phyloP scores from a whole-genome alignment of 208 protist species.

The Trypanosomatidae sp. region DNA sequence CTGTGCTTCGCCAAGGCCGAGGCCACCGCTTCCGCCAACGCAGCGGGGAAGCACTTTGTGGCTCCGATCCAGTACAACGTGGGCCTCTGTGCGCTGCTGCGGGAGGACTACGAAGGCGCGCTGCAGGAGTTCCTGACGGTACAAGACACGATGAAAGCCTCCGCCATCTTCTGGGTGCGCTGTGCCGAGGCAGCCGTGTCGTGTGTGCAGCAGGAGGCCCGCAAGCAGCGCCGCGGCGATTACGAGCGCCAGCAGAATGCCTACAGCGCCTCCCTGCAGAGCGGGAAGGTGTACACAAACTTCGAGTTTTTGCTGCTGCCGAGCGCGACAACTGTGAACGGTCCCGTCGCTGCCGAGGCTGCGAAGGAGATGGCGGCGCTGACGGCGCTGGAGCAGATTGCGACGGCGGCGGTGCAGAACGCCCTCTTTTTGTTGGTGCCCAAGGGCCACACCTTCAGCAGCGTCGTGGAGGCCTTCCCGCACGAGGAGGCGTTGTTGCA shows the following conservation, averaged over 20 bases:
- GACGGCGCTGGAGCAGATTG: constrained; percentile 48
- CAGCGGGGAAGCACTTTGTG: constrained; percentile 31
- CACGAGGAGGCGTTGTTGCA: constrained; percentile 56
- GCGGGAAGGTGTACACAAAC: constrained; percentile 70
- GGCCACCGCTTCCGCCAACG: constrained; percentile 30
- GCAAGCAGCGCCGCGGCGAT: constrained; percentile 35
- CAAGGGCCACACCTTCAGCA: constrained; percentile 50
- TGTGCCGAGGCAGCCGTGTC: constrained; percentile 80
- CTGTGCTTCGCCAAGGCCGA: constrained; percentile 89
- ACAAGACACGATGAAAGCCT: constrained; percentile 74
- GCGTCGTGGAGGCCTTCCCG: constrained; percentile 58
- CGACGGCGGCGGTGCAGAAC: constrained; percentile 69
- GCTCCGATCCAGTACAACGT: constrained; percentile 79
- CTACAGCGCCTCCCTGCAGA: constrained; percentile 59
- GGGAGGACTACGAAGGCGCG: constrained; percentile 74
- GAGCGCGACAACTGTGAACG: constrained; percentile 42
- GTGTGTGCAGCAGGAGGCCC: constrained; percentile 42
- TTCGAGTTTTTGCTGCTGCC: constrained; percentile 84
- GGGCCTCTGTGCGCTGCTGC: constrained; percentile 79
- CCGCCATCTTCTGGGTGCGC: constrained; percentile 83
- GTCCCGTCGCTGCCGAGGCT: constrained; percentile 34
- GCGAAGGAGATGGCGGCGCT: constrained; percentile 24
- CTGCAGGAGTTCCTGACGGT: constrained; percentile 68
- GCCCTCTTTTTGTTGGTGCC: constrained; percentile 79
- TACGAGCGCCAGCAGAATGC: constrained; percentile 80